A percentile compares a stretch with the other conserved stretches of the same genome.
These are phyloP conservation scores for Leccinum subtestaceum DNA, from an alignment of 768 basidiomycete genomes.

Conservation along the genomic window DNA sequence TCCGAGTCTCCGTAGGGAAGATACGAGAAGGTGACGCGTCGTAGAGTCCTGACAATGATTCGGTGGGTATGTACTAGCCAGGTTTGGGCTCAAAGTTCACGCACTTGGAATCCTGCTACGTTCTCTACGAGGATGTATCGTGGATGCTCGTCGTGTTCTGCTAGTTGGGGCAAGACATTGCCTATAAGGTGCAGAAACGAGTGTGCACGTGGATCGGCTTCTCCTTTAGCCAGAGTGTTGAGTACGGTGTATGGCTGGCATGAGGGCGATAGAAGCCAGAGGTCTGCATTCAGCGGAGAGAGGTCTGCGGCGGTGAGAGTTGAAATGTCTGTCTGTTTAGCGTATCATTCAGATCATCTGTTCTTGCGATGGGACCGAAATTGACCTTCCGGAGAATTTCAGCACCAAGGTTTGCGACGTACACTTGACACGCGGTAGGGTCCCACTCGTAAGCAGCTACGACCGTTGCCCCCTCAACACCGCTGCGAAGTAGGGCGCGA, in stretches of 20 bases:
- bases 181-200: conserved; percentile 74
- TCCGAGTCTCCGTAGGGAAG: conserved; percentile 49
- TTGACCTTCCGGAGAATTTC: conserved; percentile 40
- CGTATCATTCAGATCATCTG: neutral
- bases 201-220: conserved; percentile 67
- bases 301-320: conserved; percentile 50
- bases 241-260: conserved; percentile 85
- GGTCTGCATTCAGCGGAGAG: conserved; percentile 45
- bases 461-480: conserved; percentile 41
- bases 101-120: conserved; percentile 81
- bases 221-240: conserved; percentile 69
- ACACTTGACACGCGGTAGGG: conserved; percentile 68
- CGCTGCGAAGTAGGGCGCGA: conserved; percentile 57
- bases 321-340: conserved; percentile 55
- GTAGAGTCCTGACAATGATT: conserved; percentile 51
- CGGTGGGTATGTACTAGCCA: neutral
- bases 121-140: conserved; percentile 69
- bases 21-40: conserved; percentile 56
- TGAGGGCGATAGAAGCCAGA: conserved; percentile 80
- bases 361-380: neutral
- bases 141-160: conserved; percentile 45
- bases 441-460: conserved; percentile 84
- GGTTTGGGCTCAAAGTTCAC: conserved; percentile 5
- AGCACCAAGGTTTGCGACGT: conserved; percentile 55
- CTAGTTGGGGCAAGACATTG: conserved; percentile 59